Evolutionary conservation across 2,329 filamentous ascomycete genomes (phyloP).

Genomic region (Diplocarpon mali): DNA sequence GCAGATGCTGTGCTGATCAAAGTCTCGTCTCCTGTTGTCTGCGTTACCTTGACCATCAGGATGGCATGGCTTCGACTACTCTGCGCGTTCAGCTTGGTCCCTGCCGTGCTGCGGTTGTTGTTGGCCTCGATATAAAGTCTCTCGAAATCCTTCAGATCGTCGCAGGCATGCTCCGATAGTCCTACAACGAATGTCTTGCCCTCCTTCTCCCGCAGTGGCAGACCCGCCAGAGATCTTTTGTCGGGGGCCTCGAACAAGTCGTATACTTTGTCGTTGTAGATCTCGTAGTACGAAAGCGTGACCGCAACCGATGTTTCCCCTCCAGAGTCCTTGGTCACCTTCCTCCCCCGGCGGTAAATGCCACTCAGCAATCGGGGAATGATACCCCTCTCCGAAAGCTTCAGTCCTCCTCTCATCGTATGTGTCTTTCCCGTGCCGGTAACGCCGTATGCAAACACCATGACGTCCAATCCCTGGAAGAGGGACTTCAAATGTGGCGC

Average conservation of each 20-base stretch:
- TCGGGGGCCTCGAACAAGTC: slow-evolving; percentile 82
- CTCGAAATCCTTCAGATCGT: slow-evolving; percentile 83
- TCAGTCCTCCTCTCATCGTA: slow-evolving; percentile 87
- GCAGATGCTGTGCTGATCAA: slow-evolving; percentile 78
- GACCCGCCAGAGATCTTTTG: slow-evolving; percentile 62
- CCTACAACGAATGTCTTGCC: slow-evolving; percentile 83
- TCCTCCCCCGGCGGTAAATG: slow-evolving; percentile 76
- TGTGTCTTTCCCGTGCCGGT: slow-evolving; percentile 93
- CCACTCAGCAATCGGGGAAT: slow-evolving; percentile 77
- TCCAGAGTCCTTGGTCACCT: slow-evolving; percentile 68
- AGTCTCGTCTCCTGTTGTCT: slow-evolving; percentile 56
- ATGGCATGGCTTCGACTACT: slow-evolving; percentile 87
- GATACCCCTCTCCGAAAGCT: slow-evolving; percentile 73
- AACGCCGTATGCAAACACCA: slow-evolving; percentile 85
- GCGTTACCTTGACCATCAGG: slow-evolving; percentile 76
- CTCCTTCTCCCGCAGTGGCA: slow-evolving; percentile 75
- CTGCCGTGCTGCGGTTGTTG: slow-evolving; percentile 76
- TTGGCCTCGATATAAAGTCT: slow-evolving; percentile 84
- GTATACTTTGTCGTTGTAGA: slow-evolving; percentile 93
- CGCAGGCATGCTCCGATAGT: slow-evolving; percentile 70
- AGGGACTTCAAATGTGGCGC: slow-evolving; percentile 82
- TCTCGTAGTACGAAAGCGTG: slow-evolving; percentile 84
- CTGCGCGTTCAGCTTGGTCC: slow-evolving; percentile 86
- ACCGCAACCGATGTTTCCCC: slow-evolving; percentile 63
- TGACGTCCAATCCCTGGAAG: slow-evolving; percentile 80